Evolutionary conservation across 2,329 filamentous ascomycete species (phyloP).

Genomic region (Teratosphaeria viscida): DNA sequence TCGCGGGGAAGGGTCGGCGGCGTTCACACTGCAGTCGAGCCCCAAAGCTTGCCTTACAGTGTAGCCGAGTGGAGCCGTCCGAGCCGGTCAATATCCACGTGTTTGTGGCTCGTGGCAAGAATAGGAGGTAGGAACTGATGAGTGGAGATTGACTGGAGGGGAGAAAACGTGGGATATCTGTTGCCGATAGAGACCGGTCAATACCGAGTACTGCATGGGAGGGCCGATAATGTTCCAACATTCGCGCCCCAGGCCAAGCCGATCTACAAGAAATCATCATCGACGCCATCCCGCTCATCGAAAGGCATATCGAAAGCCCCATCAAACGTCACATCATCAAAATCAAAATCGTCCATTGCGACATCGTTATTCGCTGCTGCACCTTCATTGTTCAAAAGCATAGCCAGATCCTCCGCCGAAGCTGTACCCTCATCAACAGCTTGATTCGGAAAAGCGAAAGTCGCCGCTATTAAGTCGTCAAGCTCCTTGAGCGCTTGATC

Average conservation of each 20-base stretch:
- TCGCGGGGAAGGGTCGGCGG: background rate
- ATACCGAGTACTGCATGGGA: background rate
- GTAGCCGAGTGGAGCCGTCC: background rate
- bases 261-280: background rate
- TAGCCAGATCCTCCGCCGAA: background rate
- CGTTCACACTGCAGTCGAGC: background rate
- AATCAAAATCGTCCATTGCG: constrained; percentile 10
- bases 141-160: too few relatives aligned
- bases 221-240: background rate
- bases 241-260: background rate
- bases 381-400: background rate
- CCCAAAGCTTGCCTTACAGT: too few relatives aligned
- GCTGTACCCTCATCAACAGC: background rate
- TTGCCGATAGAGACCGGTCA: background rate
- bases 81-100: background rate
- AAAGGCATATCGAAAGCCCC: constrained; percentile 19
- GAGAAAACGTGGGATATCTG: too few relatives aligned
- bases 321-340: constrained; percentile 16
- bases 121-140: background rate
- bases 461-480: constrained; percentile 15
- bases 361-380: background rate
- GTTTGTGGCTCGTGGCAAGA: background rate
- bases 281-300: constrained; percentile 9
- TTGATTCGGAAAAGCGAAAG: background rate
- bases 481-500: constrained; percentile 12